Evolutionary conservation across 805 yeast genomes (phyloP), one percentile per base, ranked within the genome.

Genomic region (Candida tibetensis): DNA sequence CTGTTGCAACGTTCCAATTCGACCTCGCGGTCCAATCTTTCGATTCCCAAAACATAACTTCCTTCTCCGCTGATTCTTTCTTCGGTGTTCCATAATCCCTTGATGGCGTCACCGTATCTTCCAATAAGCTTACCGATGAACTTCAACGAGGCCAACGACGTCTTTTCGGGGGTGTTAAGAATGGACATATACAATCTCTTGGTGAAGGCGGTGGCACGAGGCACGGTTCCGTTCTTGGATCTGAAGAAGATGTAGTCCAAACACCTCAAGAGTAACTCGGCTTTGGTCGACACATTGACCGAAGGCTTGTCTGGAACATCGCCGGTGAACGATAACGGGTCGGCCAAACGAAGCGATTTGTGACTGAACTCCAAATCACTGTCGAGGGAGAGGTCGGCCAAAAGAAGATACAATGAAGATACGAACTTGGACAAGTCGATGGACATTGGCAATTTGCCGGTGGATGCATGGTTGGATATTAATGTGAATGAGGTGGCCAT

Each of bases 401-500:
- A 60, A 5, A 88, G 55, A 1, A 78, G 60, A 55, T 91, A 91
- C 29, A 93, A 69, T 10, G 84, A 79, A 41, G 83, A 80, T 27
- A 90, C 78, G 55, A 93, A 93, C 42, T 77, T 77, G 16, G 95
- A 77, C 45, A 93, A 69, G 58, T 93, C 99, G 32, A 66, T 57
- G 5, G 65, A 45, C 37, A 90, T 77, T 17, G 82, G 81, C 37
- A 90, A 76, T 52, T 82, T 84, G 4, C 73, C 72, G 5, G 60
- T 55, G 21, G 62, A 53, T 1, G 78, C 73, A 54, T 89, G 90
- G 44, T 84, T 88, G 0, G 85, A 73, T 13, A 89, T 77, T 32
- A 93, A 70, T 1, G 96, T 82, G 62, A 91, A 91, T 4, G 98
- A 87, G 1, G 98, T 91, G 12, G 84, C 88, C 31, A 89, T 79